Evolutionary conservation across 495 filamentous ascomycete species (phyloP), one percentile per base, ranked within the genome.

Genomic region (Evernia prunastri): DNA sequence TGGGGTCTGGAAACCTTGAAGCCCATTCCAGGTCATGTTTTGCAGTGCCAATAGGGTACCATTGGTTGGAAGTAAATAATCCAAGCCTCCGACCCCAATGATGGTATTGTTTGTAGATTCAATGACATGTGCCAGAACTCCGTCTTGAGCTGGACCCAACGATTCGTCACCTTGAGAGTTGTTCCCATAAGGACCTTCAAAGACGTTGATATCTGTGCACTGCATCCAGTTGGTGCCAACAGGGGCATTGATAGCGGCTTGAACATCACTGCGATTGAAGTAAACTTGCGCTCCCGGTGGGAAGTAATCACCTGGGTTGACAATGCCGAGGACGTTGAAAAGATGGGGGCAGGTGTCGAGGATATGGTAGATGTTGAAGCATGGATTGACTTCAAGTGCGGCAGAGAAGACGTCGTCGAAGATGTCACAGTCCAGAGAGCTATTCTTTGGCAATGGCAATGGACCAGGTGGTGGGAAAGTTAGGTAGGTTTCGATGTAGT

Each of bases 21-120:
- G 70, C 27, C 85, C 84, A 65, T 84, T 81, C 82, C 84, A 89
- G 8, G 84, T 88, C 82, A 87, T 85, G 71, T 87, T 87, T 71
- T 87, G 84, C 65, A 88, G 84, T 39, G 80, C 73, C 43, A 87
- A 70, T 8, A 87, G 73, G 0, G 84, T 86, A n/a, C 84, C 86
- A 66, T 86, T 82, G 36, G 79, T 77, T 37, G 85, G 73, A 56
- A 88, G 79, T 62, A 84, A 76, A 72, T 83, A 81, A 71, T 88
- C 86, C 33, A 81, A 80, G 66, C 81, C 76, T 11, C 83, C 86
- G 65, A 85, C 82, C 15, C 74, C 76, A 63, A 88, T 80, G 36
- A 89, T 77, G 0, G 84, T 84, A 57, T 80, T 77, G 60, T 87
- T 82, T 0, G 82, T 83, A 0, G 75, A 74, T 69, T 87, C 86